Evolutionary conservation across 805 yeast genomes (phyloP).

Genomic region (Danielia reshetovae): DNA sequence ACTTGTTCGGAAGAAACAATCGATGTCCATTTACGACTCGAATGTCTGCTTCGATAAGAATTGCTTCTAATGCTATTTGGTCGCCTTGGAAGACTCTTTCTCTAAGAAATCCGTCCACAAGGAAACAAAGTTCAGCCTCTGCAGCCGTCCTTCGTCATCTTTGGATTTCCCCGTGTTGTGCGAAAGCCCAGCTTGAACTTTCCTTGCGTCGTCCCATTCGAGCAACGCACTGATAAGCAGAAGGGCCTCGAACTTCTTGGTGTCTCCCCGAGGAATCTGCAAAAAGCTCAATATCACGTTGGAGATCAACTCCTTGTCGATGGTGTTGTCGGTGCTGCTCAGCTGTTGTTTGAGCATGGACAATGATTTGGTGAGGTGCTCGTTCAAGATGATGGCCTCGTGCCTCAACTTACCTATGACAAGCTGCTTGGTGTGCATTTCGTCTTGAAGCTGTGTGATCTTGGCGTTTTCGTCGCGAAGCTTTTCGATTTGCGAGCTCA

Average conservation of each 20-base stretch:
- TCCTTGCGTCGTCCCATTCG: slow-evolving; percentile 83
- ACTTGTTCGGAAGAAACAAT: too few species aligned
- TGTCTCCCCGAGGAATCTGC: slow-evolving; percentile 85
- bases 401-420: slow-evolving; percentile 88
- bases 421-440: slow-evolving; percentile 59
- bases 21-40: too few species aligned
- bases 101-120: slow-evolving; percentile 80
- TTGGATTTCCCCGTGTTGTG: slow-evolving; percentile 20
- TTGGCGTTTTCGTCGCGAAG: slow-evolving; percentile 19
- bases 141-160: slow-evolving; percentile 20
- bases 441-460: slow-evolving; percentile 51
- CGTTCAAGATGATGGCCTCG: slow-evolving; percentile 90
- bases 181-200: slow-evolving; percentile 68
- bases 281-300: slow-evolving; percentile 83
- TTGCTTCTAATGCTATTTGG: not conserved
- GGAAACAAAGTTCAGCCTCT: slow-evolving; percentile 58
- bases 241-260: slow-evolving; percentile 90
- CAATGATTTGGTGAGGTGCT: slow-evolving; percentile 91
- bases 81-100: slow-evolving; percentile 48
- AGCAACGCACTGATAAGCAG: slow-evolving; percentile 77
- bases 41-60: too few species aligned
- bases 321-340: slow-evolving; percentile 55
- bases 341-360: slow-evolving; percentile 76
- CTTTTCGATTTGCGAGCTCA: slow-evolving; percentile 5
- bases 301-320: slow-evolving; percentile 85